Conservation (phyloP, 805 yeast species). For the Nakazawaea holstii region DNA sequence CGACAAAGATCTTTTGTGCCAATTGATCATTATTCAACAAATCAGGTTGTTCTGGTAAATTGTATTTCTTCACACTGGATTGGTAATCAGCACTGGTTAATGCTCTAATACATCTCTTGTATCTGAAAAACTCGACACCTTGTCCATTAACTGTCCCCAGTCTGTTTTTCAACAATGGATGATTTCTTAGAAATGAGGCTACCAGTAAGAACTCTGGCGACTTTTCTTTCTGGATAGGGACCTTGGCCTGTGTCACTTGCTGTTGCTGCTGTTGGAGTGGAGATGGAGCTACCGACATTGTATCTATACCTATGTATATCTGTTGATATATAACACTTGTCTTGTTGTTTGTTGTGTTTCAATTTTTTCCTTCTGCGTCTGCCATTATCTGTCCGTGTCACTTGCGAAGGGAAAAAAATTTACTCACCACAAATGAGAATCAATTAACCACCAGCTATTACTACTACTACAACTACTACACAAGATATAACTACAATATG, state of each 20-base stretch:
- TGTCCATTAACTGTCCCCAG: slow-evolving; percentile 70
- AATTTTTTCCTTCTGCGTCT: background rate
- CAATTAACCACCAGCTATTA: too few relatives aligned
- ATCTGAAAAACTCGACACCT: slow-evolving; percentile 78
- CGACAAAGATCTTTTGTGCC: slow-evolving; percentile 58
- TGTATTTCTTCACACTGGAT: slow-evolving; percentile 40
- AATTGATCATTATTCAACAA: slow-evolving; percentile 42
- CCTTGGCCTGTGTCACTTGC: background rate
- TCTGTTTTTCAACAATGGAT: slow-evolving; percentile 70
- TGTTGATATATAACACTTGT: too few relatives aligned
- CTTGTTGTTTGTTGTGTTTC: background rate
- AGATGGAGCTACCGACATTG: background rate
- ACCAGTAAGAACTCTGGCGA: slow-evolving; percentile 61
- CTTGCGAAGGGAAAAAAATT: too few relatives aligned
- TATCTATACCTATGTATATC: too few relatives aligned
- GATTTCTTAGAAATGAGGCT: slow-evolving; percentile 66
- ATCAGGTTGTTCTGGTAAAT: slow-evolving; percentile 20
- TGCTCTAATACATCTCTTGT: slow-evolving; percentile 78
- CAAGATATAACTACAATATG: too few relatives aligned
- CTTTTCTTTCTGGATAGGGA: slow-evolving; percentile 14
- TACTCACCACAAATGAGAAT: too few relatives aligned
- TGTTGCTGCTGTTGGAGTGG: background rate
- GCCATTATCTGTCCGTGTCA: background rate
- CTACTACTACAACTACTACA: too few relatives aligned
- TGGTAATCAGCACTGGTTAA: slow-evolving; percentile 68